Base-by-base conservation (phyloP, 441 rosid genomes). In the Jatropha podagrica region DNA sequence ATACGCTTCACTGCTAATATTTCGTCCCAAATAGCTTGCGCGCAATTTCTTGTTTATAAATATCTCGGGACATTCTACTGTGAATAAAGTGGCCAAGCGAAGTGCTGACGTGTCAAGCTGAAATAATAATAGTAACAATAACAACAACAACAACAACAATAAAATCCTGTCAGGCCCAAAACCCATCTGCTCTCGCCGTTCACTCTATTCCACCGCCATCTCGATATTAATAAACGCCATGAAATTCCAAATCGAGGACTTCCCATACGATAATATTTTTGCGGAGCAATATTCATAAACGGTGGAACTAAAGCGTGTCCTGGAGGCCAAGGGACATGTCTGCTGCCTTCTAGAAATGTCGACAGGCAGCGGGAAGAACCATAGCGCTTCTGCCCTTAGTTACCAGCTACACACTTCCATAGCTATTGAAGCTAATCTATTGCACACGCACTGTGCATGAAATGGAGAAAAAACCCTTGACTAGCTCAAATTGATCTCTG, bases 361-460 rank as follows among this genome's bases (percentile, higher is more conserved):
- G 15, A 95, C 99, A 0, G 98, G 99, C 65, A 95, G 98, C 11
- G 99, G 97, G 15, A 95, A 93, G 86, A 32, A 95, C 99, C 80
- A 92, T 93, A 41, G 97, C 98, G 7, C 89, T 95, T 52, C 93
- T 95, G 73, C 93, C 98, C 14, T 88, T 95, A 42, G 92, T 93
- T 86, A 92, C 96, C 2, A 92, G 99, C 78, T 95, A 93, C 78
- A 65, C 87, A 0, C 93, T 92, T 56, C 84, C 88, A 72, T 92
- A 87, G 77, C 95, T 93, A 17, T 76, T 95, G 77, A 95, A 95
- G 89, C 92, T 95, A 79, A 83, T 95, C 48, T 93, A 93, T 81
- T 95, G 99, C 77, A 95, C 98, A 32, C 95, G 99, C 81, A 93
- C 97, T 13, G 99, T 95, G 48, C 98, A 92, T 74, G 99, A 95